Conservation (phyloP, 805 yeast genomes). For the Metschnikowia peoriensis region DNA sequence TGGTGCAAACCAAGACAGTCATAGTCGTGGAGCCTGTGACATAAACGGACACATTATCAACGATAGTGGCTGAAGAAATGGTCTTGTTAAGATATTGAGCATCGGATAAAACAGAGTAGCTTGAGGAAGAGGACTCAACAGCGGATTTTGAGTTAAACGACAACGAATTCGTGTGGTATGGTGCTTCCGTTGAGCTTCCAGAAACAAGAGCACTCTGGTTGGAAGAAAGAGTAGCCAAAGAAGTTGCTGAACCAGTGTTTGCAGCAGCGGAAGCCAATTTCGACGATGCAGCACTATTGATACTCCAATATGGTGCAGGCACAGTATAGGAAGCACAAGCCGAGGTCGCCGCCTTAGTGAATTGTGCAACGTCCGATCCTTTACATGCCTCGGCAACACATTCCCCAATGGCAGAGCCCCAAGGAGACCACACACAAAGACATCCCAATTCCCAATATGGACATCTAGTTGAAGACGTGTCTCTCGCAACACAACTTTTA, state of each 20-base stretch:
- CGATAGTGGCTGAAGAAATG: background rate
- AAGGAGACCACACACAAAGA: slow-evolving; percentile 14
- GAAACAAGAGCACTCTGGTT: background rate
- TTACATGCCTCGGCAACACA: slow-evolving; percentile 13
- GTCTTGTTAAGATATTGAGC: background rate
- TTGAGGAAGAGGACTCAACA: background rate
- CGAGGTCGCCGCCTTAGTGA: slow-evolving; percentile 11
- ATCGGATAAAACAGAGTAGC: background rate
- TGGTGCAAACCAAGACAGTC: slow-evolving; percentile 14
- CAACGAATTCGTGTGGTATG: background rate
- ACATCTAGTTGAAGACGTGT: slow-evolving; percentile 9
- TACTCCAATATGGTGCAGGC: slow-evolving; percentile 22
- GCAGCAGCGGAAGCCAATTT: slow-evolving; percentile 6
- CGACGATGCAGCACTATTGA: slow-evolving; percentile 6
- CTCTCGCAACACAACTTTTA: slow-evolving; percentile 9
- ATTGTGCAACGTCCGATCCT: slow-evolving; percentile 10
- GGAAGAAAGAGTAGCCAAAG: background rate
- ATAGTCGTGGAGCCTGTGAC: slow-evolving; percentile 10
- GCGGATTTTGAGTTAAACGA: background rate
- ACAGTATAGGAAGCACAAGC: slow-evolving; percentile 13
- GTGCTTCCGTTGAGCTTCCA: background rate
- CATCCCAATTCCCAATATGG: slow-evolving; percentile 19
- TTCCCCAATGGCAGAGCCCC: slow-evolving; percentile 9
- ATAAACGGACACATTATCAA: slow-evolving; percentile 9
- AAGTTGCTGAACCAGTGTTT: background rate